Percentiles rank a stretch among this genome's conserved stretches.
Evolutionary conservation across 257 asterid genomes (phyloP).

Genomic region (Scutellaria minor): DNA sequence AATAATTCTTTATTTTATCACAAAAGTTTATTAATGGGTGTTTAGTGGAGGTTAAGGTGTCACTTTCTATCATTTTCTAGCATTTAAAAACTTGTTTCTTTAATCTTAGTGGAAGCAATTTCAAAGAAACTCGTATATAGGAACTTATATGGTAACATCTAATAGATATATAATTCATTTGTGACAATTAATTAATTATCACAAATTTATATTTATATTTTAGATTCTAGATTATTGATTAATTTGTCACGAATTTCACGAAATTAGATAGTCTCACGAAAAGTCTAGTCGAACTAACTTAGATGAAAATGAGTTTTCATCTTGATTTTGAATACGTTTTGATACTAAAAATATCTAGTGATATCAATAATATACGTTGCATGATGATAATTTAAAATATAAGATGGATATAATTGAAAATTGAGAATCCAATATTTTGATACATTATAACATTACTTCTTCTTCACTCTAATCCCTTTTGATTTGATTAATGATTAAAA

Average conservation of each 20-base stretch:
- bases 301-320: too few species aligned
- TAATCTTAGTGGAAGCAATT: neutral
- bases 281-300: too few species aligned
- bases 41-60: slow-evolving; percentile 39
- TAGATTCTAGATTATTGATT: too few species aligned
- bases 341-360: neutral
- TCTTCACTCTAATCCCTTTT: slow-evolving; percentile 21
- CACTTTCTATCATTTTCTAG: slow-evolving; percentile 36
- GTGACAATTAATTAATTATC: too few species aligned
- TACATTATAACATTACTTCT: slow-evolving; percentile 4
- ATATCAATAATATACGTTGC: too few species aligned
- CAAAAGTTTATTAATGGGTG: slow-evolving; percentile 30
- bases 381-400: neutral
- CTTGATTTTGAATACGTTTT: too few species aligned
- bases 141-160: too few species aligned
- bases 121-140: too few species aligned
- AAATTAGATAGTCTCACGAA: too few species aligned
- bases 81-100: neutral
- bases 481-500: slow-evolving; percentile 11
- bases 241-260: too few species aligned
- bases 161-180: too few species aligned
- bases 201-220: too few species aligned
- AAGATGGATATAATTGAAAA: neutral
- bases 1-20: slow-evolving; percentile 25
- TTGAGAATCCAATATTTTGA: neutral